Evolutionary conservation across 345 rosid genomes (phyloP).

Genomic region (Hirschfeldia incana): DNA sequence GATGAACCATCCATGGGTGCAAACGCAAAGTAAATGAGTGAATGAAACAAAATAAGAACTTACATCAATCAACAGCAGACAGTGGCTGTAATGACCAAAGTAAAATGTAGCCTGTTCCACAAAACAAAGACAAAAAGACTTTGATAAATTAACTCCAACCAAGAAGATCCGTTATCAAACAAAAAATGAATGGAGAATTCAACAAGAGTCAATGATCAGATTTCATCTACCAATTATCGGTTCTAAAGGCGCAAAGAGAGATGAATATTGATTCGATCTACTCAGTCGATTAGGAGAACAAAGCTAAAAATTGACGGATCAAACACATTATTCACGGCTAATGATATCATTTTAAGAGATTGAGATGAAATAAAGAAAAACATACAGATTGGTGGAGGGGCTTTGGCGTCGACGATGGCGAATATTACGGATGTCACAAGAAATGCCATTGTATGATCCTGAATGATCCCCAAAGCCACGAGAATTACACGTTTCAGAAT

Average conservation of each 20-base stretch:
- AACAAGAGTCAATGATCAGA: conserved; percentile 14
- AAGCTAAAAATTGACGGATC: not conserved
- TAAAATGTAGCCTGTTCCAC: conserved; percentile 72
- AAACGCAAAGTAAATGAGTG: not conserved
- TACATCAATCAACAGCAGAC: conserved; percentile 98
- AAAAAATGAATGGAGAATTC: not conserved
- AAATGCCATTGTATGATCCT: too few relatives aligned
- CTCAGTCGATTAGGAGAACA: not conserved
- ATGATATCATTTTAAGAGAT: too few relatives aligned
- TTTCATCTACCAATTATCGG: not conserved
- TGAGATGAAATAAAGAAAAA: too few relatives aligned
- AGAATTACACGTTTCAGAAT: too few relatives aligned
- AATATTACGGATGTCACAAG: too few relatives aligned
- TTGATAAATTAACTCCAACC: not conserved
- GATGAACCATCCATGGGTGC: not conserved
- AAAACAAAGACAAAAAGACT: not conserved
- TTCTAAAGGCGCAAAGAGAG: not conserved
- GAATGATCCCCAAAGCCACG: too few relatives aligned
- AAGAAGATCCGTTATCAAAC: not conserved
- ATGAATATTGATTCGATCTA: not conserved
- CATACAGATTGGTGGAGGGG: too few relatives aligned
- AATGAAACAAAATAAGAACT: conserved; percentile 33
- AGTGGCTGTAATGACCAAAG: conserved; percentile 87
- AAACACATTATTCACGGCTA: not conserved
- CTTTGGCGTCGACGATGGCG: too few relatives aligned